A percentile compares a stretch with the other conserved stretches of the same genome.
phyloP scores from a whole-genome alignment of 768 basidiomycete species.

The Phaffia australis region DNA sequence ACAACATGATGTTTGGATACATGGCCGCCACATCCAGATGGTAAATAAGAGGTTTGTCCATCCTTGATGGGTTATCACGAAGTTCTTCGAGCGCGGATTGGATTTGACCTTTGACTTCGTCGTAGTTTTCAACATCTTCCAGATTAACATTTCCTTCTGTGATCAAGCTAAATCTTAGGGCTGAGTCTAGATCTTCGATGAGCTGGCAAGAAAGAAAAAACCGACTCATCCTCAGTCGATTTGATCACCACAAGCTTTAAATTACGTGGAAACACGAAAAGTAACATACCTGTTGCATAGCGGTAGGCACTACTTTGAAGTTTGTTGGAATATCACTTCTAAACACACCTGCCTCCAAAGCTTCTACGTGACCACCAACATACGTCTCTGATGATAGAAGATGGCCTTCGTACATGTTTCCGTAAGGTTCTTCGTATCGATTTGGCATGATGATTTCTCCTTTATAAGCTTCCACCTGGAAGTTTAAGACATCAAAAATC shows the following conservation, averaged over 20 bases:
- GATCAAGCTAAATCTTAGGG: constrained; percentile 73
- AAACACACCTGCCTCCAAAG: constrained; percentile 95
- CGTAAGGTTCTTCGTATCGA: constrained; percentile 81
- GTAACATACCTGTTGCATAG: constrained; percentile 60
- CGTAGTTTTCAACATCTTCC: constrained; percentile 85
- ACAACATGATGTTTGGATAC: constrained; percentile 99
- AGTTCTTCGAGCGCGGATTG: constrained; percentile 66
- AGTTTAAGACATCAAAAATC: background rate
- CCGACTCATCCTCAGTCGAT: background rate
- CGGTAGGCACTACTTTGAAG: constrained; percentile 84
- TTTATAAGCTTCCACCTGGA: constrained; percentile 86
- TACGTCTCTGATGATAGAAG: constrained; percentile 95
- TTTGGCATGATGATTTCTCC: constrained; percentile 95
- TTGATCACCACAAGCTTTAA: background rate
- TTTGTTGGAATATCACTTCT: constrained; percentile 87
- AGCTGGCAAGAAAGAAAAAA: constrained; percentile 45
- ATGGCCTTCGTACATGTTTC: constrained; percentile 90
- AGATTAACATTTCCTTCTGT: constrained; percentile 65
- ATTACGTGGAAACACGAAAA: background rate
- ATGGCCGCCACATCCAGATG: constrained; percentile 98
- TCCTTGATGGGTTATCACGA: constrained; percentile 79
- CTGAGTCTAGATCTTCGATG: constrained; percentile 86
- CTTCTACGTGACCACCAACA: constrained; percentile 97
- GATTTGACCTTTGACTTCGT: constrained; percentile 75
- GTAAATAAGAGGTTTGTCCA: constrained; percentile 90